Conservation (phyloP, 805 yeast genomes). For the Danielia oregonensis region DNA sequence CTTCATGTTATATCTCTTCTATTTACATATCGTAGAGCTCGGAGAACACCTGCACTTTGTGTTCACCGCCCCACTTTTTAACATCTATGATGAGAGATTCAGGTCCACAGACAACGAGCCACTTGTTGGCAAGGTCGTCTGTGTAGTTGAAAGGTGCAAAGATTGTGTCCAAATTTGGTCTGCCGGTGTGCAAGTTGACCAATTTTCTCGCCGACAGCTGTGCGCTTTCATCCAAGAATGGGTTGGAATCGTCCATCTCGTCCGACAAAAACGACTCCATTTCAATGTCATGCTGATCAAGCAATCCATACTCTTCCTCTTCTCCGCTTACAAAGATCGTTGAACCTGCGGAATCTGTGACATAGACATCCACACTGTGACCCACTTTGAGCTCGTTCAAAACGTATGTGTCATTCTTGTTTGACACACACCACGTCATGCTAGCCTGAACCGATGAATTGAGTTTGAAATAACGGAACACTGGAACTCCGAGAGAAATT, state of each 20-base stretch:
- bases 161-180: conserved; percentile 41
- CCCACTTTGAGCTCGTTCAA: conserved; percentile 31
- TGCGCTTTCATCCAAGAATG: conserved; percentile 15
- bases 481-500: conserved; percentile 57
- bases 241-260: conserved; percentile 4
- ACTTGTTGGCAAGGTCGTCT: conserved; percentile 36
- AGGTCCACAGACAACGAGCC: conserved; percentile 63
- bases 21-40: conserved; percentile 27
- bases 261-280: conserved; percentile 10
- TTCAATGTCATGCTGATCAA: conserved; percentile 16
- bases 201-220: conserved; percentile 12
- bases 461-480: conserved; percentile 39
- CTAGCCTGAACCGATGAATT: conserved; percentile 22
- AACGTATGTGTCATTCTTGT: conserved; percentile 44
- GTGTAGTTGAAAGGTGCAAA: conserved; percentile 27
- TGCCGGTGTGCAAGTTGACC: conserved; percentile 23
- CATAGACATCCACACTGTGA: conserved; percentile 8
- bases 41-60: conserved; percentile 36
- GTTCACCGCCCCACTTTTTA: conserved; percentile 29
- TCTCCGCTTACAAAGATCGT: conserved; percentile 1
- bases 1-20: background rate
- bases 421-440: conserved; percentile 54
- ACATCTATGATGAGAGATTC: conserved; percentile 39
- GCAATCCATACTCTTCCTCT: conserved; percentile 20
- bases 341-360: conserved; percentile 6